These are phyloP conservation scores for Lablab purpureus DNA, from an alignment of 306 rosid genomes.

Conservation along the genomic window DNA sequence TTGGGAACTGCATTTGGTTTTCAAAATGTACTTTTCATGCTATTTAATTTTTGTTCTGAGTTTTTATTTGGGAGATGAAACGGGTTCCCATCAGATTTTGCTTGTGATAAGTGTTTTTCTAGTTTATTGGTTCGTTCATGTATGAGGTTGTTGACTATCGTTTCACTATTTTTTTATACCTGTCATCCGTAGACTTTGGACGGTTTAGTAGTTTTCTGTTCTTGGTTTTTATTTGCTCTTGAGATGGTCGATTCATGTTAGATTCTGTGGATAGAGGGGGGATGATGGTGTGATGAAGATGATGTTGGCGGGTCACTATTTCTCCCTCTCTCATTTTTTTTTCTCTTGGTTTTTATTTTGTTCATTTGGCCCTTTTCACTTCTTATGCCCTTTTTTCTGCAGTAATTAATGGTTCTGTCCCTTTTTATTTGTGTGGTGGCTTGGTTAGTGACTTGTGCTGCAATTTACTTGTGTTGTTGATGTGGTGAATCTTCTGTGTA, in stretches of 20 bases:
- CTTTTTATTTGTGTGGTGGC: neutral
- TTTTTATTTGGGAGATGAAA: conserved; percentile 6
- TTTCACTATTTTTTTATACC: neutral
- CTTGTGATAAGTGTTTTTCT: neutral
- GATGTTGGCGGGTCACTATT: conserved; percentile 49
- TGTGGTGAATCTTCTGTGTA: neutral
- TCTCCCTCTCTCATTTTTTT: neutral
- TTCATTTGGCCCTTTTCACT: neutral
- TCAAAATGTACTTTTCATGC: conserved; percentile 23
- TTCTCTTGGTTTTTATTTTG: neutral
- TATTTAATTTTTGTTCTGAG: neutral
- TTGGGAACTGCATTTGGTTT: conserved; percentile 34
- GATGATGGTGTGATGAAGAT: neutral
- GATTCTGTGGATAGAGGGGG: conserved; percentile 41
- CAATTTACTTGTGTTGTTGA: neutral
- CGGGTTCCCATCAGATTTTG: conserved; percentile 8
- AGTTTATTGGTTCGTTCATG: neutral
- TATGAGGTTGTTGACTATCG: conserved; percentile 8
- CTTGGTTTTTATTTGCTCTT: neutral
- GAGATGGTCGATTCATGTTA: conserved; percentile 24
- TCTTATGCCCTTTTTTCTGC: conserved; percentile 8
- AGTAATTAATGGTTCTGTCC: conserved; percentile 7
- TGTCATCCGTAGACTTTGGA: neutral
- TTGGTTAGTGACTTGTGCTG: conserved; percentile 15
- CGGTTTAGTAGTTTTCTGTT: neutral